phyloP scores from a whole-genome alignment of 768 basidiomycete genomes.

The Gautieria morchelliformis region DNA sequence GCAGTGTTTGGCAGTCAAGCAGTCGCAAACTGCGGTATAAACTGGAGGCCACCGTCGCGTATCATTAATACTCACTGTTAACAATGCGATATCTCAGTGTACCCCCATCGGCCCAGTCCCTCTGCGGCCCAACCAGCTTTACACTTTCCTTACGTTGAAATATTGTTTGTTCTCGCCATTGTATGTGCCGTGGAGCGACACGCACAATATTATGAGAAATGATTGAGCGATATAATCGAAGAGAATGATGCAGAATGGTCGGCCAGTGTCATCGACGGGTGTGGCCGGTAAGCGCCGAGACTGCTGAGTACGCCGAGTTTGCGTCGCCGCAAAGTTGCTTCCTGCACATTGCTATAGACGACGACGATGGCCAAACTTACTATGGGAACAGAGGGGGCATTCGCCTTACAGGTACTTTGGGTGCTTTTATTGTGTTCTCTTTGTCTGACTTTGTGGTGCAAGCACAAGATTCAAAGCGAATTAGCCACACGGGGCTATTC shows the following conservation, averaged over 20 bases:
- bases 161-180: too few relatives aligned
- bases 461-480: slow-evolving; percentile 5
- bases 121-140: too few relatives aligned
- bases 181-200: too few relatives aligned
- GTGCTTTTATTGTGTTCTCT: neutral
- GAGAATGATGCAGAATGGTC: neutral
- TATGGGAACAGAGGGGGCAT: slow-evolving; percentile 13
- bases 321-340: neutral
- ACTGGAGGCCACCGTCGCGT: too few relatives aligned
- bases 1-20: too few relatives aligned
- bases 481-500: slow-evolving; percentile 5
- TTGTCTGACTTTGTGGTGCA: neutral
- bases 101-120: too few relatives aligned
- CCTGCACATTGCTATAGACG: slow-evolving; percentile 3
- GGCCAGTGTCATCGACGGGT: neutral
- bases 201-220: neutral
- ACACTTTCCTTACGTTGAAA: too few relatives aligned
- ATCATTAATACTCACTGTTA: too few relatives aligned
- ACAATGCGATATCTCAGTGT: too few relatives aligned
- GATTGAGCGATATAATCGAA: neutral
- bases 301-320: slow-evolving; percentile 6
- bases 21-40: too few relatives aligned
- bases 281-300: neutral
- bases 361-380: slow-evolving; percentile 9
- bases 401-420: slow-evolving; percentile 13